Base-by-base conservation (phyloP, 2,329 filamentous ascomycete genomes). In the Neonectria hederae region DNA sequence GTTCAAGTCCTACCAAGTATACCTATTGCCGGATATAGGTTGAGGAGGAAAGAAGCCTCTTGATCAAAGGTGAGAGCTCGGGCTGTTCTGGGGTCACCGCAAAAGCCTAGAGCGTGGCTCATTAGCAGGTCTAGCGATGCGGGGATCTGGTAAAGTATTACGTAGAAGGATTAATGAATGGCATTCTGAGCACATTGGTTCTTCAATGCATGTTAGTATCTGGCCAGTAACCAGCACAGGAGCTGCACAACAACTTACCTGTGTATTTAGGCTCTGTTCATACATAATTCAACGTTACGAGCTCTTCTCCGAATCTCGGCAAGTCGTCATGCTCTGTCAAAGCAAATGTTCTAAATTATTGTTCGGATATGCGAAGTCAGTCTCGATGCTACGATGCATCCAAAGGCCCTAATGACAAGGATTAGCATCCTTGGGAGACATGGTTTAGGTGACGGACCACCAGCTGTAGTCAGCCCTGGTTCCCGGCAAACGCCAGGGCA, bases 401-500 rank as follows among this genome's bases (percentile, higher is more conserved):
- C 53, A 51, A 56, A 54, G 51, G 21, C 54, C 46, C 61, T 53
- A 61, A 48, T 49, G 52, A 45, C 54, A 66, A 59, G 55, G 65
- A 49, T 58, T 57, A 57, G 61, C 56, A 56, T 58, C 40, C 42
- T 42, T 9, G 54, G 45, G 51, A 21, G 54, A 55, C 58, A 57
- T 52, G 54, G 49, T 52, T 54, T 49, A 58, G 22, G 40, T 17
- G 42, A 49, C 32, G 49, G 49, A 48, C 63, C 54, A 54, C 59
- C 43, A 52, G 42, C 49, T 51, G 48, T 62, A 55, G 43, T 48
- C 56, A 59, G 46, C 58, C 63, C 59, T 62, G 61, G 67, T 54
- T 65, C 63, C 58, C 38, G 59, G 57, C 38, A 19, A 60, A 51
- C 63, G 57, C 40, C 57, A 69, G 61, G 65, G 61, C 48, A 59